phyloP scores from a whole-genome alignment of 176 grass and related monocot species.

The Alloteropsis semialata region DNA sequence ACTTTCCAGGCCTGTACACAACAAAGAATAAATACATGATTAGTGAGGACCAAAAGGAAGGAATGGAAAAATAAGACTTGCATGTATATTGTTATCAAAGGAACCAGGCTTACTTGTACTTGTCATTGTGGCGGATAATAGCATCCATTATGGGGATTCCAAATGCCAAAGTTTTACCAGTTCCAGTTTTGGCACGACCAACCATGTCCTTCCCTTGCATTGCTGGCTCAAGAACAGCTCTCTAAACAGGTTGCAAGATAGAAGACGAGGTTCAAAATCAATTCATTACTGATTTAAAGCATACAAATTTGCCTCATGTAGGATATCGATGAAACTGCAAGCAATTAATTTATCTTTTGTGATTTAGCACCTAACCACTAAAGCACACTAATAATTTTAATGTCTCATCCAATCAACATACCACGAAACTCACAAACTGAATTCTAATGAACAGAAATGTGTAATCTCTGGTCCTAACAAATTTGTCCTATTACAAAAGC shows the following conservation, averaged over 20 bases:
- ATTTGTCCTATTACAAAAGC: neutral
- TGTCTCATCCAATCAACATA: neutral
- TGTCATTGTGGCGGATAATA: constrained; percentile 72
- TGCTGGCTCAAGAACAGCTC: constrained; percentile 93
- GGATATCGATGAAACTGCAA: neutral
- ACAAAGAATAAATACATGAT: neutral
- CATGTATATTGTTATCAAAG: neutral
- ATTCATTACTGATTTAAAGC: neutral
- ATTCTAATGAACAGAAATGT: neutral
- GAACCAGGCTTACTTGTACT: constrained; percentile 49
- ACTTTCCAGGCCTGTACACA: constrained; percentile 55
- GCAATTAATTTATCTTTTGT: neutral
- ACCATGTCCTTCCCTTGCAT: constrained; percentile 97
- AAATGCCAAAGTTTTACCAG: constrained; percentile 97
- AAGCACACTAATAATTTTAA: neutral
- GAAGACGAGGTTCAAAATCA: neutral
- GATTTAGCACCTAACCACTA: neutral
- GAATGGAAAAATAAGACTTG: neutral
- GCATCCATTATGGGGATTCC: constrained; percentile 94
- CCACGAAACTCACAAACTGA: neutral
- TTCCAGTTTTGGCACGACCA: constrained; percentile 93
- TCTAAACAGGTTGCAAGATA: constrained; percentile 46
- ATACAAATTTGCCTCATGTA: neutral
- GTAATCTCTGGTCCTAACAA: neutral
- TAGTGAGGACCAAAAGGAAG: neutral